These are phyloP conservation scores for Austropuccinia psidii DNA, from an alignment of 1,284 basidiomycete genomes.

Conservation along the genomic window DNA sequence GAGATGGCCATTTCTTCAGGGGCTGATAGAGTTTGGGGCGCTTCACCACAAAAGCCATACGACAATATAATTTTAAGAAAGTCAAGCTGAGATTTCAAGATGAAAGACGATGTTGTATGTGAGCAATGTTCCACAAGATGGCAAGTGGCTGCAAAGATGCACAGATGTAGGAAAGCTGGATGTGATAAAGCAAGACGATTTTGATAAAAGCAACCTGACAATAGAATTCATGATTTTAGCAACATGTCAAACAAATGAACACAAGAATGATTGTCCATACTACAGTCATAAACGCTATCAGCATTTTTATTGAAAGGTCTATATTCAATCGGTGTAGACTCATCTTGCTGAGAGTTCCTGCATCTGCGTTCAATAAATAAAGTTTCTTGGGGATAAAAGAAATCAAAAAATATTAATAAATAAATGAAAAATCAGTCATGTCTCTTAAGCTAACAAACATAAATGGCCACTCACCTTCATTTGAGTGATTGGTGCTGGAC, in stretches of 20 bases:
- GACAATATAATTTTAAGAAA: not conserved
- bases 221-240: not conserved
- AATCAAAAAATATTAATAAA: not conserved
- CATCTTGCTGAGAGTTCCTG: not conserved
- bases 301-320: not conserved
- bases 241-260: not conserved
- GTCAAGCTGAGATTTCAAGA: constrained; percentile 10
- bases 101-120: not conserved
- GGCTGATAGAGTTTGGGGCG: not conserved
- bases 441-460: not conserved
- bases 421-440: not conserved
- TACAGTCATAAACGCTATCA: not conserved
- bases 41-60: not conserved
- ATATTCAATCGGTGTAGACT: not conserved
- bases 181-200: not conserved
- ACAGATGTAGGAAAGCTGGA: not conserved
- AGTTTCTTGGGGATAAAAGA: not conserved
- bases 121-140: constrained; percentile 13
- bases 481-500: not conserved
- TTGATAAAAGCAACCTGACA: not conserved
- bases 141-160: not conserved
- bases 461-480: not conserved
- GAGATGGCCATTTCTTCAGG: not conserved
- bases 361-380: too few relatives aligned
- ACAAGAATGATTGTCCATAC: not conserved